Base-by-base conservation (phyloP, 805 yeast genomes). In the Jamesozyma piceae region DNA sequence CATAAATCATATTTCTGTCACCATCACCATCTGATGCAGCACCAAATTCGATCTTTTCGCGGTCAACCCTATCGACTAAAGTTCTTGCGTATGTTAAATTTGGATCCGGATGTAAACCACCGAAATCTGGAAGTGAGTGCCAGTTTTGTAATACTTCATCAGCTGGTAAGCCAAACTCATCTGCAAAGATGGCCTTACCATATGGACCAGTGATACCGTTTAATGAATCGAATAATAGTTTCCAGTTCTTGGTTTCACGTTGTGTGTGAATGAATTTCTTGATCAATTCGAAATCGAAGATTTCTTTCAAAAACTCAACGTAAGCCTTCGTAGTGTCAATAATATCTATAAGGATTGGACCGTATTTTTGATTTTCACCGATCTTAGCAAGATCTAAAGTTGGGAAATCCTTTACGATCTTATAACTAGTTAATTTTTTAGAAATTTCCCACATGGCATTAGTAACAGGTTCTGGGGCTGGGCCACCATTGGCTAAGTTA, bases 11-110 rank as follows among this genome's bases (percentile, higher is more conserved):
- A 64, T 90, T 90, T 68, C 98, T 79, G 62, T 90, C 98, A 64
- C 98, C 98, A 56, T 90, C 98, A 64, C 98, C 98, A 61, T 87
- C 98, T n/a, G 95, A 83, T 8, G 97, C 97, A 31, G 97, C 97
- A 49, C 98, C 98, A 62, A 90, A 90, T 6, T 90, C 84, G 51
- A 89, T 84, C 45, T 77, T 67, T 45, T 83, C 83, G 18, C 64
- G 59, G 58, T 92, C 97, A n/a, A 90, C 98, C 49, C 74, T 74
- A 28, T 77, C 82, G 18, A 90, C 98, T 49, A 90, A 72, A 17
- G 95, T 78, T 46, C 74, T 77, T 10, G 97, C 98, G 60, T 92
- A 90, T 13, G 97, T 89, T 63, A 90, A 74, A 68, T 90, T 90
- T 50, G 98, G 98, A 66, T 90, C 98, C 18, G 98, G 98, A 63